These are phyloP conservation scores for Spergularia marina DNA, from an alignment of 148 eudicot genomes.

Conservation along the genomic window DNA sequence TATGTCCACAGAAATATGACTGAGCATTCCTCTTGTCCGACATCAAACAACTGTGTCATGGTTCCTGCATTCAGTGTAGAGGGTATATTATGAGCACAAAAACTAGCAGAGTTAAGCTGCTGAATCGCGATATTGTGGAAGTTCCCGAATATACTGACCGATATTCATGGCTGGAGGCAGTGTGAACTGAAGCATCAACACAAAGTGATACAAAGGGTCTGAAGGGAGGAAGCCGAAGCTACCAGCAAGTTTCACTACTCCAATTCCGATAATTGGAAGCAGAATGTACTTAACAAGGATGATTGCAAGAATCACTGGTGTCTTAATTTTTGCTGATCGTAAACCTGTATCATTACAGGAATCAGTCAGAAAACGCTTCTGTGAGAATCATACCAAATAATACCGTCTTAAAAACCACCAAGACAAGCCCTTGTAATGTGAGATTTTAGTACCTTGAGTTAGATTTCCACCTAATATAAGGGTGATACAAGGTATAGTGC, in stretches of 20 bases:
- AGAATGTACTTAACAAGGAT: slow-evolving; percentile 54
- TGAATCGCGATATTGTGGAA: neutral
- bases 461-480: slow-evolving; percentile 87
- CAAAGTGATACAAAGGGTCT: slow-evolving; percentile 68
- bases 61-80: slow-evolving; percentile 35
- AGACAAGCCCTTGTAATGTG: neutral
- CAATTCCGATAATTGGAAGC: slow-evolving; percentile 66
- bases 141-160: slow-evolving; percentile 27
- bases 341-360: slow-evolving; percentile 45
- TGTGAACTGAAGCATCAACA: slow-evolving; percentile 73
- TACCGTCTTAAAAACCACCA: neutral
- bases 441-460: slow-evolving; percentile 52
- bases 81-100: neutral
- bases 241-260: slow-evolving; percentile 55
- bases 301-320: slow-evolving; percentile 37
- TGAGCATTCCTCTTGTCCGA: slow-evolving; percentile 46
- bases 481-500: slow-evolving; percentile 70
- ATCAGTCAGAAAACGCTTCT: neutral
- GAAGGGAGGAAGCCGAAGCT: slow-evolving; percentile 64
- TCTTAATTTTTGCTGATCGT: slow-evolving; percentile 37
- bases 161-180: slow-evolving; percentile 93
- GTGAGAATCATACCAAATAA: neutral
- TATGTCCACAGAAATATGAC: slow-evolving; percentile 44
- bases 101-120: too few species aligned
- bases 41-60: slow-evolving; percentile 43